Evolutionary conservation across 352 stramenopile species (phyloP), one percentile per base, ranked within the genome.

Genomic region (Halophytophthora polymorphica): DNA sequence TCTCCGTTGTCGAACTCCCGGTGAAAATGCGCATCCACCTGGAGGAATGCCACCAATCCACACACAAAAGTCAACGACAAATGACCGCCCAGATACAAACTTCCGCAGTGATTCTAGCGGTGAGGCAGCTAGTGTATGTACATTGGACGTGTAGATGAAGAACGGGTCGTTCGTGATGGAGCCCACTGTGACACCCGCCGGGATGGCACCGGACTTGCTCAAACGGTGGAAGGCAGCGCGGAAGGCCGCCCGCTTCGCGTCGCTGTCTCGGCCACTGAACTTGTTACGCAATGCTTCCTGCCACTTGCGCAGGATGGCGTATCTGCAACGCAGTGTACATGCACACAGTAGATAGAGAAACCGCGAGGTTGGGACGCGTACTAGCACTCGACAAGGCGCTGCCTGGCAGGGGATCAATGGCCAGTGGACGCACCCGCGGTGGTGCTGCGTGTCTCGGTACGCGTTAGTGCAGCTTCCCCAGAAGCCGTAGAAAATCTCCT

Each of bases 91-190:
- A 38, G 14, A 6, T 8, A 15, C 17, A 14, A 40, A 41, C 22
- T 22, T 3, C 14, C 44, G n/a, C 33, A 38, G 10, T 36, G 43
- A 28, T 19, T 33, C 14, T 36, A 28, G 11, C n/a, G 14, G n/a
- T 10, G 19, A 18, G 13, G 37, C 22, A 17, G 31, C 14, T 35
- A 22, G n/a, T 14, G 11, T 25, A 40, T 62, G 39, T 63, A 97
- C 88, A 65, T 97, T 97, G 6, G 83, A 96, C 1, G 88, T 97
- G 68, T 95, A 97, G 58, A 95, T 46, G 57, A 96, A 97, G 60
- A 96, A 97, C 13, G 83, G 81, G 13, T 79, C 69, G 45, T 58
- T 72, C 2, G 78, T 80, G 34, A 87, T 59, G 8, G 47, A 53
- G 28, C 69, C 45, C 12, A 40, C 15, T 0, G 46, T 40, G 28